Evolutionary conservation across 2,329 filamentous ascomycete species (phyloP), one percentile per base, ranked within the genome.

Genomic region (Drechslerella coelobrocha): DNA sequence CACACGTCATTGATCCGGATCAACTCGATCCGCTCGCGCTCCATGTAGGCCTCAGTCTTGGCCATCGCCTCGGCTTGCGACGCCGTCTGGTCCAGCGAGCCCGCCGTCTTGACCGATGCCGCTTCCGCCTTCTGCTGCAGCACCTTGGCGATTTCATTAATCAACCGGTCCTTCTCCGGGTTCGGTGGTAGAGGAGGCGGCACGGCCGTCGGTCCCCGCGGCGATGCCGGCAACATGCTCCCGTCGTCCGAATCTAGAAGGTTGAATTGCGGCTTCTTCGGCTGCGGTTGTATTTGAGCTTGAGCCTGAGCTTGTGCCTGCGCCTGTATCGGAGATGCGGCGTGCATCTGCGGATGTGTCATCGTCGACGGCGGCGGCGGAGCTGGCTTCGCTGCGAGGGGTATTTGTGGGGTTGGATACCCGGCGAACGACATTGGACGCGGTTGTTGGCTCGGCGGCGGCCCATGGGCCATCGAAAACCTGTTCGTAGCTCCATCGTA

Each of bases 171-270:
- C 78, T 96, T 97, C 79, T 97, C 91, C 0, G 94, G 94, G 76
- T 99, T 99, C 0, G 92, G 92, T 0, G 94, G 93, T 29, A 97
- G 91, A 0, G 93, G 92, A 0, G 94, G 93, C 0, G 91, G 86
- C 4, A 88, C 83, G 6, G 86, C 77, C 21, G 83, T 80, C 59
- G 84, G 84, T 23, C 45, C 55, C 0, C 43, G 23, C 7, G 59
- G 21, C 4, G 53, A 37, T 0, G 43, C 39, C 10, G 59, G 59
- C n/a, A 63, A 29, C 53, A 62, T 54, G 7, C 47, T 29, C 10
- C 34, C 39, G 29, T 71, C 59, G 45, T 71, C 66, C 14, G 51
- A 26, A 72, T 87, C 85, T 74, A 87, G 82, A 24, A 85, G 77
- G 76, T 87, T 84, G 1, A 26, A 75, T 53, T 80, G 84, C 24